Percentiles rank a stretch among this genome's conserved stretches.
Conservation (phyloP, 163 green algal species). For the Picocystis sp. region DNA sequence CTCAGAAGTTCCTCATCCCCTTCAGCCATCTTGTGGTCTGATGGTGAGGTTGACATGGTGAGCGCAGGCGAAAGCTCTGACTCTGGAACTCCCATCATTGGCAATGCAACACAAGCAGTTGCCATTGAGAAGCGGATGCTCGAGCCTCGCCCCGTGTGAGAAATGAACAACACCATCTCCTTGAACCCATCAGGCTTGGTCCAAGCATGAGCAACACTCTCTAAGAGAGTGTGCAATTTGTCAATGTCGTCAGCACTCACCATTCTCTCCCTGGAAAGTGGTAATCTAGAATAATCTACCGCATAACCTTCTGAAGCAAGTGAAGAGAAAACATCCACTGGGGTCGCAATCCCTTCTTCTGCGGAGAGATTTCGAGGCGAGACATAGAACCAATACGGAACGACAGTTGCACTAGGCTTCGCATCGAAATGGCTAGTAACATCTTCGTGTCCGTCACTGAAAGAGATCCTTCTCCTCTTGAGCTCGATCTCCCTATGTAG, state of each 20-base stretch:
- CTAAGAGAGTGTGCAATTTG: slow-evolving; percentile 36
- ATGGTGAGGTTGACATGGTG: neutral
- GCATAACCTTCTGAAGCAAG: slow-evolving; percentile 50
- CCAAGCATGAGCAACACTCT: neutral
- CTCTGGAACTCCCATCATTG: slow-evolving; percentile 4
- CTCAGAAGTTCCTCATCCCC: slow-evolving; percentile 7
- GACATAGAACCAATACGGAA: slow-evolving; percentile 1
- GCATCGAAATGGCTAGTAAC: slow-evolving; percentile 3
- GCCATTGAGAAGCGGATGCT: slow-evolving; percentile 33
- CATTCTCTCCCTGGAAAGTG: slow-evolving; percentile 69
- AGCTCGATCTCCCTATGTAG: neutral
- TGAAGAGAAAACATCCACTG: slow-evolving; percentile 34
- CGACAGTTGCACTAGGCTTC: neutral
- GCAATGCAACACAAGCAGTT: slow-evolving; percentile 4
- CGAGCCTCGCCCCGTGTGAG: slow-evolving; percentile 46
- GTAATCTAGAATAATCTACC: slow-evolving; percentile 58
- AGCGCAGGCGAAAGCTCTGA: neutral
- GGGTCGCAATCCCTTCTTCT: slow-evolving; percentile 19
- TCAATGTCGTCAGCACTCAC: slow-evolving; percentile 62
- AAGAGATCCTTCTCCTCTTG: neutral
- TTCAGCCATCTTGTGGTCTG: slow-evolving; percentile 19
- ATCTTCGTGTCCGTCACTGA: neutral
- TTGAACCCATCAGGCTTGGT: slow-evolving; percentile 5
- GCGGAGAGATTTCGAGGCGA: slow-evolving; percentile 5
- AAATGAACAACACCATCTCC: slow-evolving; percentile 54